These are phyloP conservation scores for Globisporangium solare DNA, from an alignment of 352 stramenopile species.

Conservation along the genomic window DNA sequence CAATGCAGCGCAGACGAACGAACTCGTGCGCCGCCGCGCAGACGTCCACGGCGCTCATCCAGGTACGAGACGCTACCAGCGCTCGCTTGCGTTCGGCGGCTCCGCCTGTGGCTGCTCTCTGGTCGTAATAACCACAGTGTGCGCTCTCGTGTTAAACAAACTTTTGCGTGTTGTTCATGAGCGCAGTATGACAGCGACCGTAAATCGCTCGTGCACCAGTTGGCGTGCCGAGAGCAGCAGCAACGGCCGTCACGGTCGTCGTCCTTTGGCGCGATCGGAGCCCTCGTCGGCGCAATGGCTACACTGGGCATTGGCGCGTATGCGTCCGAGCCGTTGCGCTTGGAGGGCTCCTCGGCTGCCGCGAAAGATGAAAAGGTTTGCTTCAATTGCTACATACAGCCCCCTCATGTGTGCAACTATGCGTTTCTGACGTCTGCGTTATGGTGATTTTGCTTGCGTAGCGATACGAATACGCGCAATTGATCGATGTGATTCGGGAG, in stretches of 20 bases:
- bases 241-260: conserved; percentile 23
- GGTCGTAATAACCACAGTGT: no score
- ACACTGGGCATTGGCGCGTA: conserved; percentile 17
- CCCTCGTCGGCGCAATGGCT: conserved; percentile 25
- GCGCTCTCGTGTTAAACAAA: no score
- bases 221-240: background rate
- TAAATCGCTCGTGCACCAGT: background rate
- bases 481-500: conserved; percentile 62
- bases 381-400: background rate
- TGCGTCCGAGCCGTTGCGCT: background rate
- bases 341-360: background rate
- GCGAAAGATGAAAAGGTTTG: conserved; percentile 2
- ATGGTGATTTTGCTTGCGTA: conserved; percentile 13
- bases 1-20: background rate
- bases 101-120: no score
- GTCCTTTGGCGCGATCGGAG: conserved; percentile 9
- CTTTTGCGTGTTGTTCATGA: background rate
- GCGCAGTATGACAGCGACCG: background rate
- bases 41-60: background rate
- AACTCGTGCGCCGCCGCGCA: background rate
- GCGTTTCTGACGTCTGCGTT: conserved; percentile 2
- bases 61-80: background rate
- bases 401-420: background rate
- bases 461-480: conserved; percentile 59
- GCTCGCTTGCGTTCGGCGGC: background rate